Evolutionary conservation across 1,284 basidiomycete species (phyloP).

Genomic region (Cutaneotrichosporon dermatis): DNA sequence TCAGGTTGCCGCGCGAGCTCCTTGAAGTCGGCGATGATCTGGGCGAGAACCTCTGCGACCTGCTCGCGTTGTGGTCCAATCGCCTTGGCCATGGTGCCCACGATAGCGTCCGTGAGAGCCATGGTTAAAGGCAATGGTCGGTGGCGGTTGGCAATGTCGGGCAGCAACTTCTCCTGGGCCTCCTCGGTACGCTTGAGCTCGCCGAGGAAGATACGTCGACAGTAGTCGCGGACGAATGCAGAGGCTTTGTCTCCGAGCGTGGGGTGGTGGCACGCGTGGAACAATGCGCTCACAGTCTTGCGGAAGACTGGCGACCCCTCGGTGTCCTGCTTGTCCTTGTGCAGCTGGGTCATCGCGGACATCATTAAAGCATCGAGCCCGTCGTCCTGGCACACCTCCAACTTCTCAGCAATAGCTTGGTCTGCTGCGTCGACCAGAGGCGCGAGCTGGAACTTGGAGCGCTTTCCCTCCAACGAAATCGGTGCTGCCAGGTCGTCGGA

Average conservation of each 20-base stretch:
- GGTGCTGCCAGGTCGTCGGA: constrained; percentile 65
- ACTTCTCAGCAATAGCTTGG: constrained; percentile 60
- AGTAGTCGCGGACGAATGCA: constrained; percentile 36
- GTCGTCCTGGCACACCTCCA: constrained; percentile 62
- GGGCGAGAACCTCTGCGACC: constrained; percentile 59
- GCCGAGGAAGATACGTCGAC: constrained; percentile 35
- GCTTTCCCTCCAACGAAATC: constrained; percentile 68
- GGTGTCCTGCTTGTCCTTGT: constrained; percentile 53
- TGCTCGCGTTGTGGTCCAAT: constrained; percentile 59
- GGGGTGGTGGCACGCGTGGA: constrained; percentile 34
- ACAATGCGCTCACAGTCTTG: constrained; percentile 35
- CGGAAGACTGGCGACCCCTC: constrained; percentile 39
- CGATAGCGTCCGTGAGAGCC: constrained; percentile 61
- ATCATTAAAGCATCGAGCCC: constrained; percentile 77
- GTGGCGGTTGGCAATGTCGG: constrained; percentile 27
- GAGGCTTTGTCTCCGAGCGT: constrained; percentile 28
- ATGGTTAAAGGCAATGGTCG: constrained; percentile 39
- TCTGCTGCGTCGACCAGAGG: constrained; percentile 70
- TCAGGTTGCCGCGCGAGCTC: constrained; percentile 51
- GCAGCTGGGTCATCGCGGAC: constrained; percentile 65
- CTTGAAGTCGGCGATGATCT: constrained; percentile 67
- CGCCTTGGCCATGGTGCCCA: constrained; percentile 70
- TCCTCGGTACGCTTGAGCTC: constrained; percentile 34
- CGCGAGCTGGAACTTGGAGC: constrained; percentile 66
- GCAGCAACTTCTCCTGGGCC: constrained; percentile 20